These are phyloP conservation scores for Trichophyton verrucosum DNA, from an alignment of 2,329 filamentous ascomycete genomes.

Conservation along the genomic window DNA sequence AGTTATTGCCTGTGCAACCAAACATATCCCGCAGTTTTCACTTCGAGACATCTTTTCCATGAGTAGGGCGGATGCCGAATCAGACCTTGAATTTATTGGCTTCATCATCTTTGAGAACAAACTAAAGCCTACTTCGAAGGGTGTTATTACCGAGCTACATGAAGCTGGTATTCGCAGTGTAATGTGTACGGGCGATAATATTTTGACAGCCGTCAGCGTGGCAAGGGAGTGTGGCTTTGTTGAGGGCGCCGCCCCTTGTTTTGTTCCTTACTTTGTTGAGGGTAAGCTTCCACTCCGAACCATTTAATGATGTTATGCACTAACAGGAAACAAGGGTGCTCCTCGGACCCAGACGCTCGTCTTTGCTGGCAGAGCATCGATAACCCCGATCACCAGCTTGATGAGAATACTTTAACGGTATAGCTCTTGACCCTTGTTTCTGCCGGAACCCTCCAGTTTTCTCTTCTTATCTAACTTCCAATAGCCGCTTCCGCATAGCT, in stretches of 20 bases:
- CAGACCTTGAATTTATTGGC: slow-evolving; percentile 71
- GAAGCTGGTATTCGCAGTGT: slow-evolving; percentile 75
- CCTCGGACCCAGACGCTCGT: slow-evolving; percentile 57
- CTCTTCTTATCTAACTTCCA: background rate
- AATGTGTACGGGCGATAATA: slow-evolving; percentile 90
- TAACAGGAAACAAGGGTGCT: slow-evolving; percentile 43
- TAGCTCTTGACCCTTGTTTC: slow-evolving; percentile 4
- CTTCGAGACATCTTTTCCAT: slow-evolving; percentile 95
- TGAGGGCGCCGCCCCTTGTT: slow-evolving; percentile 71
- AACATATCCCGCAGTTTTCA: slow-evolving; percentile 72
- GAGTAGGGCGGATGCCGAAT: slow-evolving; percentile 74
- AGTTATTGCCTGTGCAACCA: slow-evolving; percentile 89
- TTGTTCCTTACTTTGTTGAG: slow-evolving; percentile 76
- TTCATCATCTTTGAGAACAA: slow-evolving; percentile 99
- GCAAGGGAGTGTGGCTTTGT: slow-evolving; percentile 74
- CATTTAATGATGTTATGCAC: slow-evolving; percentile 5
- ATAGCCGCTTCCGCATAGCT: slow-evolving; percentile 58
- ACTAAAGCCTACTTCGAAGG: slow-evolving; percentile 73
- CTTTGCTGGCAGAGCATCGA: slow-evolving; percentile 94
- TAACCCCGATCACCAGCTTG: slow-evolving; percentile 62
- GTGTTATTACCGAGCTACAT: slow-evolving; percentile 68
- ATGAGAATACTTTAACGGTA: slow-evolving; percentile 63
- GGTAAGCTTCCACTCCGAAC: slow-evolving; percentile 32
- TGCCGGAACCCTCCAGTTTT: slow-evolving; percentile 9
- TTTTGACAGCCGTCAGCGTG: slow-evolving; percentile 64